Conservation (phyloP, 208 protist genomes). For the Acanthamoeba lugdunensis region DNA sequence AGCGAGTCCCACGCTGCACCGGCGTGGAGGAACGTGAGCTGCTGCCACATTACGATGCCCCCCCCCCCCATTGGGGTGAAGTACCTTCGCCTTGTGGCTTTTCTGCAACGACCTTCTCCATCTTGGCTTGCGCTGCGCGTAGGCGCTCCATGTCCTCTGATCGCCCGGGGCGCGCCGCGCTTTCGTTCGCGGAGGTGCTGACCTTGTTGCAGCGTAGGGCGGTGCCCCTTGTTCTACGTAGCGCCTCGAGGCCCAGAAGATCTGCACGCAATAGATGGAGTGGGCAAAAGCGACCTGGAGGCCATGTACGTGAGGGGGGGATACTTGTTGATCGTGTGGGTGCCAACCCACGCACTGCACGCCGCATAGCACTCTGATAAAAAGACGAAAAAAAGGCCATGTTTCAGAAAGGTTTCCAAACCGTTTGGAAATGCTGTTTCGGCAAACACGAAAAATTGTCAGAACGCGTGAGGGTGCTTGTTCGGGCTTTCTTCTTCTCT, state of each 20-base stretch:
- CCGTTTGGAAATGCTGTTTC: no score
- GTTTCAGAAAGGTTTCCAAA: background rate
- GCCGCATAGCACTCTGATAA: no score
- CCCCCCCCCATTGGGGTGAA: no score
- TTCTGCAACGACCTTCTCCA: slow-evolving; percentile 20
- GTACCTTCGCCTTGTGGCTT: slow-evolving; percentile 52
- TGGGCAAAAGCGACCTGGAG: no score
- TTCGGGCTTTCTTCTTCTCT: slow-evolving; percentile 7
- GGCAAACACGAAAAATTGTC: background rate
- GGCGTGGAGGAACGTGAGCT: background rate
- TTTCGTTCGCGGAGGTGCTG: background rate
- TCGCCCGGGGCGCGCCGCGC: background rate
- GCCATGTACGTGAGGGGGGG: no score
- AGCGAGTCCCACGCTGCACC: slow-evolving; percentile 35
- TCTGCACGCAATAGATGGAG: no score
- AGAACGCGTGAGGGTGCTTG: background rate
- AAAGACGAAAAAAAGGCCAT: background rate
- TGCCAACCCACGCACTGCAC: no score
- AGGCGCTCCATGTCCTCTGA: background rate
- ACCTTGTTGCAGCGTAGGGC: no score
- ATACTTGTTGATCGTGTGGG: no score
- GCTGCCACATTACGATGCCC: background rate
- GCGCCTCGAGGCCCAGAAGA: no score
- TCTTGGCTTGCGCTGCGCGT: background rate
- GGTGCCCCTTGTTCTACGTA: no score